Evolutionary conservation across 768 basidiomycete species (phyloP).

Genomic region (Butyriboletus loyo): DNA sequence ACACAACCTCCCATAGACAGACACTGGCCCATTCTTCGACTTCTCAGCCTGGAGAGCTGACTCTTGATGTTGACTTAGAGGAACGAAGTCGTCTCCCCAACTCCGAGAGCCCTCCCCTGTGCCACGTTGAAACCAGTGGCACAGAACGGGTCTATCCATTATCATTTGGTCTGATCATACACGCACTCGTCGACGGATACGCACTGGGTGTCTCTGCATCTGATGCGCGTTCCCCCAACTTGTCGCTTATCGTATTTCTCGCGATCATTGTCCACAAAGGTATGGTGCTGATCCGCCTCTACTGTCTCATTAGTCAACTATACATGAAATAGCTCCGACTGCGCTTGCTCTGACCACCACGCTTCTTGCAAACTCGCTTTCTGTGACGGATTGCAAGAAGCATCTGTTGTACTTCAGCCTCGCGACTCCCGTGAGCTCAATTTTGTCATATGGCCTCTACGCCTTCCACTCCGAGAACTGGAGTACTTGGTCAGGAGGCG

Average conservation of each 20-base stretch:
- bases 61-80: slow-evolving; percentile 62
- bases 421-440: slow-evolving; percentile 80
- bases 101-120: slow-evolving; percentile 12
- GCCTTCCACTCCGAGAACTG: slow-evolving; percentile 41
- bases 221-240: slow-evolving; percentile 36
- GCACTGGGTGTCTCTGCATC: slow-evolving; percentile 81
- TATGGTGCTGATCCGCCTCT: slow-evolving; percentile 15
- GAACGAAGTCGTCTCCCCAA: slow-evolving; percentile 45
- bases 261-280: slow-evolving; percentile 94
- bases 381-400: slow-evolving; percentile 64
- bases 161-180: slow-evolving; percentile 82
- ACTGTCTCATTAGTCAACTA: slow-evolving; percentile 6
- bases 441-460: slow-evolving; percentile 72
- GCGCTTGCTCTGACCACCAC: slow-evolving; percentile 86
- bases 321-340: slow-evolving; percentile 67
- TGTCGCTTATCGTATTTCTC: slow-evolving; percentile 85
- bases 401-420: slow-evolving; percentile 76
- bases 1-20: slow-evolving; percentile 52
- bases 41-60: slow-evolving; percentile 14
- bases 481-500: slow-evolving; percentile 63
- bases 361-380: slow-evolving; percentile 72
- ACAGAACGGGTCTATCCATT: slow-evolving; percentile 58
- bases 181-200: slow-evolving; percentile 89
- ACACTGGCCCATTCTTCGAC: slow-evolving; percentile 16
- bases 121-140: slow-evolving; percentile 18